Evolutionary conservation across 495 filamentous ascomycete species (phyloP).

Genomic region (Hyaloscypha hepaticicola): DNA sequence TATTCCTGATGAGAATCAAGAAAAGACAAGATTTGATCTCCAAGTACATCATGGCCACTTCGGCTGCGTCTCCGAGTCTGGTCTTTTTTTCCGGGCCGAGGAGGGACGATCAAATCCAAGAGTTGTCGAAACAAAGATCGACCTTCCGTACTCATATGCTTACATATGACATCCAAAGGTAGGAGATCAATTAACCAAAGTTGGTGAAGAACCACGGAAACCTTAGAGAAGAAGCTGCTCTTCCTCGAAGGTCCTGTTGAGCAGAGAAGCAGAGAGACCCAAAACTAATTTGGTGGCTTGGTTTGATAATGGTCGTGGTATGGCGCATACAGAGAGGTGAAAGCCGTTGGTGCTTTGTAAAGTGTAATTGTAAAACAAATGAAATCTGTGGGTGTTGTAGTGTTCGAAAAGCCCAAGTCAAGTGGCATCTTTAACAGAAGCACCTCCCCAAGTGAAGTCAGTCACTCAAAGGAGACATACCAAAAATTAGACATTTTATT

Average conservation of each 20-base stretch:
- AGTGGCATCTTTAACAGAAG: too few relatives aligned
- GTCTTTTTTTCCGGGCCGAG: slow-evolving; percentile 37
- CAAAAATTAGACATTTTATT: too few relatives aligned
- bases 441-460: too few relatives aligned
- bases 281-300: neutral
- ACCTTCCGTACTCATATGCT: slow-evolving; percentile 37
- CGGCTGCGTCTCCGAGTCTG: slow-evolving; percentile 41
- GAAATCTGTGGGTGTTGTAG: too few relatives aligned
- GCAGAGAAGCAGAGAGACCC: neutral
- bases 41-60: slow-evolving; percentile 36
- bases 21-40: neutral
- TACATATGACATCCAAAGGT: neutral
- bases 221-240: neutral
- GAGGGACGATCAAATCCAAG: neutral
- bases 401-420: too few relatives aligned
- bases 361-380: neutral
- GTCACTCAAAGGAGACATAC: too few relatives aligned
- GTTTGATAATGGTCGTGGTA: neutral
- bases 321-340: neutral
- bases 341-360: neutral
- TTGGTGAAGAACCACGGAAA: neutral
- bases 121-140: slow-evolving; percentile 34
- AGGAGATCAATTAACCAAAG: neutral
- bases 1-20: neutral
- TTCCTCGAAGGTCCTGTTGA: neutral